phyloP scores from a whole-genome alignment of 176 grass and related monocot species.

The Bonia amplexicaulis region DNA sequence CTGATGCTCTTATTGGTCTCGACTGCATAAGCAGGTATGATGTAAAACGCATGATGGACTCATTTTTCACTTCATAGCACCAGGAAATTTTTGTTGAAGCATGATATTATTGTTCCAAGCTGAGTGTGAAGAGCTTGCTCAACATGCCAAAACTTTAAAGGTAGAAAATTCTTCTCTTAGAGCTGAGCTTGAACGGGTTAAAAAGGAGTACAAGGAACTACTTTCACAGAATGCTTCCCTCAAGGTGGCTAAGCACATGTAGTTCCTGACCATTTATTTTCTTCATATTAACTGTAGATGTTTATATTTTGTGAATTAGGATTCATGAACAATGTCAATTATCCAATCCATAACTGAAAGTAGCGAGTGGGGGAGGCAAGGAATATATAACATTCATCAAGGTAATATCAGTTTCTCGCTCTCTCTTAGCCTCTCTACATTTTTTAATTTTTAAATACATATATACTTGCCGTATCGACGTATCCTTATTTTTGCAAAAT shows the following conservation, averaged over 20 bases:
- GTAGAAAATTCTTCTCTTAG: constrained; percentile 78
- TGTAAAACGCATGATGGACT: not conserved
- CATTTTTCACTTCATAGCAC: not conserved
- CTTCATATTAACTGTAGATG: too few species aligned
- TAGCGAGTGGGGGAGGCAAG: too few species aligned
- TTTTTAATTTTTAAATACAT: too few species aligned
- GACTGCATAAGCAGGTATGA: constrained; percentile 82
- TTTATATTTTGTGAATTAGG: too few species aligned
- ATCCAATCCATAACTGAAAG: not conserved
- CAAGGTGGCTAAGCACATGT: not conserved
- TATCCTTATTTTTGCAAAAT: too few species aligned
- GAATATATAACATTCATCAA: too few species aligned
- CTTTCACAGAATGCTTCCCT: constrained; percentile 69
- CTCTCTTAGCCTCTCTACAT: too few species aligned
- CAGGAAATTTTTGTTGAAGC: not conserved
- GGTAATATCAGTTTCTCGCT: too few species aligned
- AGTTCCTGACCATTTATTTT: not conserved
- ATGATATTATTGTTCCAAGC: constrained; percentile 36
- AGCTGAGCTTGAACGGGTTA: constrained; percentile 64
- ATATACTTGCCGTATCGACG: too few species aligned
- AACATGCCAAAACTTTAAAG: constrained; percentile 65
- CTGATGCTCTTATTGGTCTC: constrained; percentile 16
- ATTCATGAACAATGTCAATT: not conserved
- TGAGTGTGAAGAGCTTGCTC: constrained; percentile 82
- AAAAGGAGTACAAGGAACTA: constrained; percentile 72